Base-by-base conservation (phyloP, 768 basidiomycete species). In the Rhizopogon vulgaris region DNA sequence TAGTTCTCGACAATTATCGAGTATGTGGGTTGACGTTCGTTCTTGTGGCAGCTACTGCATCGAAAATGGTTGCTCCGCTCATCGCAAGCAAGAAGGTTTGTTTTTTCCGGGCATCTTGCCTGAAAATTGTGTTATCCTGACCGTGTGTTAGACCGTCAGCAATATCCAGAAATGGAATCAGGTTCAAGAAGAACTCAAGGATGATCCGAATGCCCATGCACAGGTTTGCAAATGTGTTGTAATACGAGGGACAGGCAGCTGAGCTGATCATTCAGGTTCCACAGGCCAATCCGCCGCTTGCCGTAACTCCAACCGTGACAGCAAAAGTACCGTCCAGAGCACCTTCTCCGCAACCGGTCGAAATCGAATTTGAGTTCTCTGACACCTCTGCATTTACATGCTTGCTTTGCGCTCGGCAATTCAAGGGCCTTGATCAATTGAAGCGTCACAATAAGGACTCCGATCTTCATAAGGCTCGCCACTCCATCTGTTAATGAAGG, bases 131-230 rank as follows among this genome's bases (percentile, higher is more conserved):
- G 14, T 4, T 43, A 7, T 48, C 38, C 41, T 52, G 45, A 27
- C 18, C 24, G 24, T 32, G 22, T 39, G 64, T 17, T 64, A 96
- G 91, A 89, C 84, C 41, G 88, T 80, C 45, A 88, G 80, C 66
- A 93, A 94, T 61, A 97, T 99, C 64, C 85, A 79, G 61, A 97
- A 98, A 66, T 99, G 95, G 96, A 98, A 94, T 65, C 87, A 86
- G 72, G 90, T 94, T 9, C 91, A 95, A 69, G 87, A 86, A 69
- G 94, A 93, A 61, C 77, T 96, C 46, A 80, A 78, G 34, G 75
- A 80, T 54, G 68, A 73, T 39, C 52, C 71, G 30, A 63, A 61
- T 52, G 55, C 63, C 48, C 56, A 52, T 37, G 53, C 60, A 54
- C 41, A 62, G 46, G 62, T 52, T 38, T 52, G 65, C 38, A 65